phyloP scores from a whole-genome alignment of 768 basidiomycete genomes.

The Tulasnella sp. region DNA sequence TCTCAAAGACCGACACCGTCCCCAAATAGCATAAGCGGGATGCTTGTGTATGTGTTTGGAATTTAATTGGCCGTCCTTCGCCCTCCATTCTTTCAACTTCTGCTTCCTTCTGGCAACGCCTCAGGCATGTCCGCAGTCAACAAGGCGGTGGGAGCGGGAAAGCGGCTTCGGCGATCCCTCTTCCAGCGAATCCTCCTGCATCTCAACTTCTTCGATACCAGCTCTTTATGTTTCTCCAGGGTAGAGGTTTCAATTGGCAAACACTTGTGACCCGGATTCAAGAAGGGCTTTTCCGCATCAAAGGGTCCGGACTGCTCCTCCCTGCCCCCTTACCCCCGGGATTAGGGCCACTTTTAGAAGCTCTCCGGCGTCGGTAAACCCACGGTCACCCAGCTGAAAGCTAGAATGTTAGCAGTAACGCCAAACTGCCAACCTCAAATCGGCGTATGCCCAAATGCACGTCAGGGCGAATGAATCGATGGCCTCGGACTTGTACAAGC shows the following conservation, averaged over 20 bases:
- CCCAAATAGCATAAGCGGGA: not conserved
- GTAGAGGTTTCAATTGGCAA: not conserved
- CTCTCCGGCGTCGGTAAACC: not conserved
- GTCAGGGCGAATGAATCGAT: not conserved
- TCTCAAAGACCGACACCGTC: not conserved
- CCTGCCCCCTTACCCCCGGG: not conserved
- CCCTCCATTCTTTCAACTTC: not conserved
- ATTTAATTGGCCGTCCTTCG: not conserved
- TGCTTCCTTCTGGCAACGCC: too few species aligned
- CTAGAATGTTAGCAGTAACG: not conserved
- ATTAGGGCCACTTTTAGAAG: not conserved
- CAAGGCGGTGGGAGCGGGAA: too few species aligned
- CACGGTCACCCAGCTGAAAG: not conserved
- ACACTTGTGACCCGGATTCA: not conserved
- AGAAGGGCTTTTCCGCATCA: not conserved
- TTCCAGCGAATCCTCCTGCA: not conserved
- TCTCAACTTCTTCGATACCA: not conserved
- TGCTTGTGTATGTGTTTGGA: not conserved
- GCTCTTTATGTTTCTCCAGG: not conserved
- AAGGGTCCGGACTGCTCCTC: not conserved
- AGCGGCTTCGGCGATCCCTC: not conserved
- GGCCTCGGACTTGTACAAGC: not conserved
- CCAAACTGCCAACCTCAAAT: not conserved
- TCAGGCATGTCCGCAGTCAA: too few species aligned
- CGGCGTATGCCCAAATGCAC: not conserved